Conservation (phyloP, 1,284 basidiomycete species). For the Boletus sp. region DNA sequence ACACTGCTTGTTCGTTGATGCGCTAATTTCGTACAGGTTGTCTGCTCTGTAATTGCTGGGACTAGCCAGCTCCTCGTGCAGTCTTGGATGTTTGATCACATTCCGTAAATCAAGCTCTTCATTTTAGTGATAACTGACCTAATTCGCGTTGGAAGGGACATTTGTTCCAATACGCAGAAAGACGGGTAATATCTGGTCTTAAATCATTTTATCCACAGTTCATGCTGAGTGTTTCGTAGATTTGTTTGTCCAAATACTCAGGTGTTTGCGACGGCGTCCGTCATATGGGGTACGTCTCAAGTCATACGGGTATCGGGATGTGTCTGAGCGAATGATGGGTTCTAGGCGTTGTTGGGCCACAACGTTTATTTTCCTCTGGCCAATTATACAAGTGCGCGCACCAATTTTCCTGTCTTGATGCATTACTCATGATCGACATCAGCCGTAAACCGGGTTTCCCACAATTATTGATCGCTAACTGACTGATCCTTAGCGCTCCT, state of each 20-base stretch:
- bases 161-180: slow-evolving; percentile 39
- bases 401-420: neutral
- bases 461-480: neutral
- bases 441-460: slow-evolving; percentile 19
- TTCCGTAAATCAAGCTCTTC: slow-evolving; percentile 23
- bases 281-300: slow-evolving; percentile 39
- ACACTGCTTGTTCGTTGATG: neutral
- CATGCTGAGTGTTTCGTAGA: slow-evolving; percentile 18
- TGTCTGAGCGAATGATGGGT: neutral
- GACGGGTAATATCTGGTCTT: slow-evolving; percentile 29
- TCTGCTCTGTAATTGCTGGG: slow-evolving; percentile 47
- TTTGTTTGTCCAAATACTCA: slow-evolving; percentile 43
- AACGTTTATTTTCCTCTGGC: slow-evolving; percentile 43
- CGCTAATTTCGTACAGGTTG: slow-evolving; percentile 27
- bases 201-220: neutral
- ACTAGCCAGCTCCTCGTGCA: slow-evolving; percentile 48
- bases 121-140: neutral
- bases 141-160: slow-evolving; percentile 27
- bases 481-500: slow-evolving; percentile 36
- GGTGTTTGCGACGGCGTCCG: slow-evolving; percentile 44
- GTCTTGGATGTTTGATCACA: slow-evolving; percentile 48
- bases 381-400: slow-evolving; percentile 37
- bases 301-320: neutral
- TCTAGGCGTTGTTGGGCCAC: slow-evolving; percentile 45
- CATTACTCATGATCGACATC: slow-evolving; percentile 14